phyloP scores from a whole-genome alignment of 1,284 basidiomycete genomes.

The Ganoderma meredithae region DNA sequence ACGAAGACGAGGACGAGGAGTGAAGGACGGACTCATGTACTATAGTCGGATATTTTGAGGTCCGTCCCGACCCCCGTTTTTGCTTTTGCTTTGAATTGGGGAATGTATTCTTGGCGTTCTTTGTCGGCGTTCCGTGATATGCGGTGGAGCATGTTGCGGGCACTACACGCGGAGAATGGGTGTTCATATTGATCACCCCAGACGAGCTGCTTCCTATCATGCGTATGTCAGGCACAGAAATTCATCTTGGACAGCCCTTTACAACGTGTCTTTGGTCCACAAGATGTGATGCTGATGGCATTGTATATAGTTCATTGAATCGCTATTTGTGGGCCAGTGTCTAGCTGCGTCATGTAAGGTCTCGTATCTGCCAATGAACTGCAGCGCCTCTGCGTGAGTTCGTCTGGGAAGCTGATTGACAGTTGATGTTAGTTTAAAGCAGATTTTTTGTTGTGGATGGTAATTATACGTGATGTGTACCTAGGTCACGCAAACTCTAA shows the following conservation, averaged over 20 bases:
- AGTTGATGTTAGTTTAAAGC: background rate
- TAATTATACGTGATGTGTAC: too few relatives aligned
- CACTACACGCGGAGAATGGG: background rate
- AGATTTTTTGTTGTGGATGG: background rate
- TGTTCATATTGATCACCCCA: background rate
- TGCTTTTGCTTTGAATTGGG: background rate
- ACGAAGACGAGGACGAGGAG: slow-evolving; percentile 42
- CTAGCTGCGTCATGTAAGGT: background rate
- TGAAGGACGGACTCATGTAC: background rate
- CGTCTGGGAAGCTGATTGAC: background rate
- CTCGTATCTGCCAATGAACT: background rate
- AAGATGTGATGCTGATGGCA: background rate
- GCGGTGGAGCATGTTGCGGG: background rate
- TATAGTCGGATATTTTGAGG: background rate
- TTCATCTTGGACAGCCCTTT: background rate
- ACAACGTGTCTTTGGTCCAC: background rate
- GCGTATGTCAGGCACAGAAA: background rate
- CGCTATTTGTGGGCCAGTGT: background rate
- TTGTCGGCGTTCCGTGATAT: background rate
- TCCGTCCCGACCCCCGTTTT: background rate
- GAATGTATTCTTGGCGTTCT: background rate
- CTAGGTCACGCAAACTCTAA: too few relatives aligned
- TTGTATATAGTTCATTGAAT: background rate
- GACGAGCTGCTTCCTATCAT: background rate
- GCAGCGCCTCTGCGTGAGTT: background rate